These are phyloP conservation scores for Talaromyces atroroseus DNA, from an alignment of 2,329 filamentous ascomycete genomes.

Conservation along the genomic window DNA sequence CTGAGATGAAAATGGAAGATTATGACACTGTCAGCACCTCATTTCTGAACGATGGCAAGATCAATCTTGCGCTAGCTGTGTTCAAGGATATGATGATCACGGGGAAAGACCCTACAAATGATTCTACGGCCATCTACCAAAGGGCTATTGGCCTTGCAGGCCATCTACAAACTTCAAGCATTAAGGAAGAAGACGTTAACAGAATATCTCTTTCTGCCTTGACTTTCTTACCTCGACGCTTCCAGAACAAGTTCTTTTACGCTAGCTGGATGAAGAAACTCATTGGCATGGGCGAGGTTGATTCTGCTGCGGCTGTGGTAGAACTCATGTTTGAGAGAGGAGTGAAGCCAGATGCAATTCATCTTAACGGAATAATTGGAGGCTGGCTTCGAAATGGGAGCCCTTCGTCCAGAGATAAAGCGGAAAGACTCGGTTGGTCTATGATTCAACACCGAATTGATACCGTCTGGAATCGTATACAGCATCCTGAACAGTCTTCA, in stretches of 20 bases:
- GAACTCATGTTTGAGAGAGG: conserved; percentile 68
- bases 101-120: conserved; percentile 41
- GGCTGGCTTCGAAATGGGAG: conserved; percentile 66
- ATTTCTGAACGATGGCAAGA: conserved; percentile 62
- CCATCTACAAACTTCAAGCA: conserved; percentile 37
- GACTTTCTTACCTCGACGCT: conserved; percentile 47
- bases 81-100: conserved; percentile 88
- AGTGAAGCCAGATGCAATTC: conserved; percentile 63
- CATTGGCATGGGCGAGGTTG: conserved; percentile 64
- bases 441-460: conserved; percentile 68
- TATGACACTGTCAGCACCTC: conserved; percentile 69
- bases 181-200: conserved; percentile 41
- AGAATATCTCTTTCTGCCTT: conserved; percentile 46
- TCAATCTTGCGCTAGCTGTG: conserved; percentile 64
- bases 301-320: conserved; percentile 67
- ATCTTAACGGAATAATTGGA: conserved; percentile 76
- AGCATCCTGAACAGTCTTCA: conserved; percentile 19
- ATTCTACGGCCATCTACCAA: conserved; percentile 42
- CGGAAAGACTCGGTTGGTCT: conserved; percentile 65
- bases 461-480: conserved; percentile 46
- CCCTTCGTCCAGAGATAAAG: conserved; percentile 51
- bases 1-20: conserved; percentile 62
- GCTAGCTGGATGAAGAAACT: conserved; percentile 84
- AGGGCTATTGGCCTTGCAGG: conserved; percentile 35
- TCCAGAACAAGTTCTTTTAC: conserved; percentile 73